These are phyloP conservation scores for Podospora conica DNA, from an alignment of 495 filamentous ascomycete species.

Conservation along the genomic window DNA sequence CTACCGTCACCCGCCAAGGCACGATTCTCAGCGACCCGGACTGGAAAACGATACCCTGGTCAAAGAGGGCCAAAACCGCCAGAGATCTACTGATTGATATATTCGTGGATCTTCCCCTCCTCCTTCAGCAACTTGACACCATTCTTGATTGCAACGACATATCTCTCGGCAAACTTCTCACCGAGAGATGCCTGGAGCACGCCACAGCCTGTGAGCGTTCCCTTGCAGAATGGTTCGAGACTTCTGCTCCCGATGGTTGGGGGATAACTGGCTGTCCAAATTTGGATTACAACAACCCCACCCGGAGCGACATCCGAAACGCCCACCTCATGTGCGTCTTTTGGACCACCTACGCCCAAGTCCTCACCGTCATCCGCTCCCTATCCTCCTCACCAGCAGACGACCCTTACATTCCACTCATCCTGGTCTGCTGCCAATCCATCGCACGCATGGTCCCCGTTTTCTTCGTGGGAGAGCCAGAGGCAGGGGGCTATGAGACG, in stretches of 20 bases:
- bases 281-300: not conserved
- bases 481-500: not conserved
- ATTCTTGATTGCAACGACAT: not conserved
- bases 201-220: not conserved
- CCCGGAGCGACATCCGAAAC: not conserved
- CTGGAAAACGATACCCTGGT: slow-evolving; percentile 8
- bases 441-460: not conserved
- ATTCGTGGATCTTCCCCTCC: slow-evolving; percentile 3
- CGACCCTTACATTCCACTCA: not conserved
- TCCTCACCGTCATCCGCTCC: not conserved
- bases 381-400: not conserved
- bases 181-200: not conserved
- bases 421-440: not conserved
- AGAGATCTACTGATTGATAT: slow-evolving; percentile 9
- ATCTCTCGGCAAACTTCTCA: not conserved
- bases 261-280: not conserved
- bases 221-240: not conserved
- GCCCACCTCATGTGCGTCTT: not conserved
- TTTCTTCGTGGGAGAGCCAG: not conserved
- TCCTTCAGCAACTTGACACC: not conserved
- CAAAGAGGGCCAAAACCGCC: not conserved
- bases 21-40: not conserved
- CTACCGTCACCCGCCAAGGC: not conserved
- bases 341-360: not conserved
- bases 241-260: not conserved